Evolutionary conservation across 1,284 basidiomycete species (phyloP).

Genomic region (Macrocystidia cucumis): DNA sequence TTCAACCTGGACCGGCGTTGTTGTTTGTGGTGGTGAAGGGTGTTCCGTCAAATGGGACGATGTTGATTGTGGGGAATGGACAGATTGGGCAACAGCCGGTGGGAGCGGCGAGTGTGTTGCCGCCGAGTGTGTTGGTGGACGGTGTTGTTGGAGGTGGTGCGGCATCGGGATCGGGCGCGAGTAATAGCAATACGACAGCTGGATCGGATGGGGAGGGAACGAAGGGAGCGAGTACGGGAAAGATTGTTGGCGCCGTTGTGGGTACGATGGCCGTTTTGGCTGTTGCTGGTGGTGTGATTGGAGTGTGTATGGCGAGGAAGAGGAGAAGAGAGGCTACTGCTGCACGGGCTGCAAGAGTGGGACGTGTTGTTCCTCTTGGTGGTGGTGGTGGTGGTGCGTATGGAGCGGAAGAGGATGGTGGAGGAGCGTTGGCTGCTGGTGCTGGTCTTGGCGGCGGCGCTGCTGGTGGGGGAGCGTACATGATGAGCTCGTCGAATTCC

Average conservation of each 20-base stretch:
- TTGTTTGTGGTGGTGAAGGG: constrained; percentile 78
- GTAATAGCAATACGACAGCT: constrained; percentile 6
- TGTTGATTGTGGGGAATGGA: constrained; percentile 77
- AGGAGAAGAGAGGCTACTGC: too few species aligned
- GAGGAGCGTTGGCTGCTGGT: too few species aligned
- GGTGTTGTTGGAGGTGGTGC: constrained; percentile 31
- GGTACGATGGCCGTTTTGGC: constrained; percentile 41
- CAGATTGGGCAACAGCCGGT: constrained; percentile 63
- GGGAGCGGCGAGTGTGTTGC: constrained; percentile 38
- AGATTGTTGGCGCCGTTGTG: constrained; percentile 44
- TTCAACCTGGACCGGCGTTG: constrained; percentile 82
- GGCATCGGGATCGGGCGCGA: constrained; percentile 18
- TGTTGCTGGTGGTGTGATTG: constrained; percentile 38
- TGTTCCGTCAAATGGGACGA: constrained; percentile 73
- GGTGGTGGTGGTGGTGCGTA: too few species aligned
- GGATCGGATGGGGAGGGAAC: constrained; percentile 7
- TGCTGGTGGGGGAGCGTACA: too few species aligned
- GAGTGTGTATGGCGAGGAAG: constrained; percentile 35
- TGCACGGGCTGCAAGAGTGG: too few species aligned
- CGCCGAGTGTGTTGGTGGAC: constrained; percentile 35
- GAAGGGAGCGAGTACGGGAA: constrained; percentile 22
- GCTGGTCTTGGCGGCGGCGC: too few species aligned
- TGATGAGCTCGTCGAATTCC: too few species aligned
- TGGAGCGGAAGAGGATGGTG: too few species aligned
- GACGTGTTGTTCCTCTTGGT: too few species aligned